Conservation (phyloP, 768 basidiomycete species). For the Trametopsis cervina region DNA sequence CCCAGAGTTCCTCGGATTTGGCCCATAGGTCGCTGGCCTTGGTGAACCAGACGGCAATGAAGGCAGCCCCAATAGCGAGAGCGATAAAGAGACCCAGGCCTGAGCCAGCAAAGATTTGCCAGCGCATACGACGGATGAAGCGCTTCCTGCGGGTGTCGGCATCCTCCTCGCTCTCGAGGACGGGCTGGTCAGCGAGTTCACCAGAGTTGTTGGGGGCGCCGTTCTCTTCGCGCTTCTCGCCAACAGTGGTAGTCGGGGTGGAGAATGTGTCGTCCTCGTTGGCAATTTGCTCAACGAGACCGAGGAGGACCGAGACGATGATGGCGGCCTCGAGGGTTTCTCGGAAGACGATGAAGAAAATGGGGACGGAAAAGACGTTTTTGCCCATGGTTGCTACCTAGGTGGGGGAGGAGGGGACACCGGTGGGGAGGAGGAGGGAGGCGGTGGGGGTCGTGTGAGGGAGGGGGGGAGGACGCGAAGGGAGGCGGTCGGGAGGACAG, state of each 20-base stretch:
- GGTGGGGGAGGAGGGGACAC: constrained; percentile 10
- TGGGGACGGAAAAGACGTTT: constrained; percentile 81
- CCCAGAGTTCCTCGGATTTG: constrained; percentile 86
- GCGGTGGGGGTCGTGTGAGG: constrained; percentile 1
- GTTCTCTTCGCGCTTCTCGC: constrained; percentile 15
- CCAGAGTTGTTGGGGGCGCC: constrained; percentile 8
- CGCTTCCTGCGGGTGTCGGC: constrained; percentile 22
- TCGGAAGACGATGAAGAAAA: constrained; percentile 95
- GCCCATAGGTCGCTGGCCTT: constrained; percentile 79
- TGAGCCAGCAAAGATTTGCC: constrained; percentile 77
- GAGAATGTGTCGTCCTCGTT: constrained; percentile 19
- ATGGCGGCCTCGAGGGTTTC: constrained; percentile 91
- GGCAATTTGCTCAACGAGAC: constrained; percentile 84
- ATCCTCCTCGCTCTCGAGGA: constrained; percentile 19
- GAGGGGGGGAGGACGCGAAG: constrained; percentile 13
- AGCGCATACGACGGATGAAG: constrained; percentile 60
- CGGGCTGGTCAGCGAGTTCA: constrained; percentile 12
- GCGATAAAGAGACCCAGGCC: constrained; percentile 71
- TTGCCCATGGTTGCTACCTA: constrained; percentile 43
- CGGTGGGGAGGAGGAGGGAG: not conserved
- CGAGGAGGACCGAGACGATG: constrained; percentile 87
- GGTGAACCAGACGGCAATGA: constrained; percentile 95
- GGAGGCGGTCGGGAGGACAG: constrained; percentile 7
- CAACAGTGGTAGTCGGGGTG: constrained; percentile 7
- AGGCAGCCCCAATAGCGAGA: constrained; percentile 80